Conservation (phyloP, 1,284 basidiomycete genomes). For the Volvariella volvacea region DNA sequence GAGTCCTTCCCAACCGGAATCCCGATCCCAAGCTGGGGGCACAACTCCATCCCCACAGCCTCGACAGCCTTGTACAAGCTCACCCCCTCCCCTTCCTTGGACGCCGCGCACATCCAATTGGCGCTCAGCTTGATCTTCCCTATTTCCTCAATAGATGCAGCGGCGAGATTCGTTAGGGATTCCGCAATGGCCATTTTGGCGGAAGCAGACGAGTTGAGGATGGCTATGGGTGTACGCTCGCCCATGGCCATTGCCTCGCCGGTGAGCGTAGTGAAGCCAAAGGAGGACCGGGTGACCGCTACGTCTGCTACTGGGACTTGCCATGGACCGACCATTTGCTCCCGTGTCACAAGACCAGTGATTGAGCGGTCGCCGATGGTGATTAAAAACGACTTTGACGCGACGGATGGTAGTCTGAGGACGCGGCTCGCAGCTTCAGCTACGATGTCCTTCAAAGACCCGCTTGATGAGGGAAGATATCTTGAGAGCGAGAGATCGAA, state of each 20-base stretch:
- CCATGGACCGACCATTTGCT: slow-evolving; percentile 99
- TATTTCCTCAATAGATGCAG: slow-evolving; percentile 71
- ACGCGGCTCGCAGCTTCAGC: slow-evolving; percentile 68
- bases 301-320: slow-evolving; percentile 98
- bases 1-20: slow-evolving; percentile 99
- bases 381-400: slow-evolving; percentile 95
- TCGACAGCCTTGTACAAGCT: slow-evolving; percentile 90
- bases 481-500: slow-evolving; percentile 73
- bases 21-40: slow-evolving; percentile 89
- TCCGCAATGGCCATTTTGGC: slow-evolving; percentile 97
- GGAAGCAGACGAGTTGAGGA: slow-evolving; percentile 83
- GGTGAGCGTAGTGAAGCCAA: slow-evolving; percentile 79
- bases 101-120: slow-evolving; percentile 99
- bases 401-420: slow-evolving; percentile 87
- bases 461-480: slow-evolving; percentile 47
- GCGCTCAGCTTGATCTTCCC: slow-evolving; percentile 87
- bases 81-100: slow-evolving; percentile 86
- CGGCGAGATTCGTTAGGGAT: slow-evolving; percentile 87
- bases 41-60: slow-evolving; percentile 91
- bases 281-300: slow-evolving; percentile 91
- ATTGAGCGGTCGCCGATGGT: slow-evolving; percentile 96
- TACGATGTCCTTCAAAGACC: slow-evolving; percentile 37
- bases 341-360: slow-evolving; percentile 90
- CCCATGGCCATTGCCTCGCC: slow-evolving; percentile 99
- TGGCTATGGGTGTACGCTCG: slow-evolving; percentile 90